These are phyloP conservation scores for Ceratonia siliqua DNA, from an alignment of 306 rosid species.

Conservation along the genomic window DNA sequence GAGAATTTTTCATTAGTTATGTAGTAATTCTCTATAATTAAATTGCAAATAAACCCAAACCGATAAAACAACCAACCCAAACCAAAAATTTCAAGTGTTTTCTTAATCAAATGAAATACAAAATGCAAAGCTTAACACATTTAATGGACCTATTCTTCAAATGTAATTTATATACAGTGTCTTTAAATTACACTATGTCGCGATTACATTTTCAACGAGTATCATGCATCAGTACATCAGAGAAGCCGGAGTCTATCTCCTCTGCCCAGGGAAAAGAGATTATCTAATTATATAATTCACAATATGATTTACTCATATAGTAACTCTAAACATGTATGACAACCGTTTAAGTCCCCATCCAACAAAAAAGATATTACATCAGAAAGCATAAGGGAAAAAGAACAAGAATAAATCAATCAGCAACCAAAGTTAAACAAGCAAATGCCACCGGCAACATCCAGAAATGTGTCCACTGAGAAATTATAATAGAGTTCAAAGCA, in stretches of 20 bases:
- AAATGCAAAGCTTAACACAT: too few relatives aligned
- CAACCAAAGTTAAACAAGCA: slow-evolving; percentile 46
- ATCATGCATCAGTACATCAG: too few relatives aligned
- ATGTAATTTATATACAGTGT: too few relatives aligned
- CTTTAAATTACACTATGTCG: too few relatives aligned
- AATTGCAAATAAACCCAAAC: too few relatives aligned
- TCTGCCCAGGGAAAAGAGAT: background rate
- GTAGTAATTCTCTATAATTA: too few relatives aligned
- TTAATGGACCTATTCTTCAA: too few relatives aligned
- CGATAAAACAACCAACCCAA: too few relatives aligned
- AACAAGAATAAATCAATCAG: slow-evolving; percentile 46
- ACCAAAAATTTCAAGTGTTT: too few relatives aligned
- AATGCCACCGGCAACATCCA: slow-evolving; percentile 49
- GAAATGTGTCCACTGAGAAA: slow-evolving; percentile 40
- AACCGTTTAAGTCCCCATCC: slow-evolving; percentile 19
- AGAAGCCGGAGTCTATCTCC: background rate
- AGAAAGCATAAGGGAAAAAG: slow-evolving; percentile 22
- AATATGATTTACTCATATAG: slow-evolving; percentile 21
- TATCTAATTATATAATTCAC: slow-evolving; percentile 7
- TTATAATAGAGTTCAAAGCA: slow-evolving; percentile 45
- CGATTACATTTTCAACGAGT: too few relatives aligned
- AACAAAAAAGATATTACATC: slow-evolving; percentile 33
- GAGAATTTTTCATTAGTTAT: too few relatives aligned
- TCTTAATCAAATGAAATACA: too few relatives aligned
- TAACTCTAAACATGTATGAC: slow-evolving; percentile 25